Conservation (phyloP, 805 yeast genomes). For the Saccharomycopsis fermentans region DNA sequence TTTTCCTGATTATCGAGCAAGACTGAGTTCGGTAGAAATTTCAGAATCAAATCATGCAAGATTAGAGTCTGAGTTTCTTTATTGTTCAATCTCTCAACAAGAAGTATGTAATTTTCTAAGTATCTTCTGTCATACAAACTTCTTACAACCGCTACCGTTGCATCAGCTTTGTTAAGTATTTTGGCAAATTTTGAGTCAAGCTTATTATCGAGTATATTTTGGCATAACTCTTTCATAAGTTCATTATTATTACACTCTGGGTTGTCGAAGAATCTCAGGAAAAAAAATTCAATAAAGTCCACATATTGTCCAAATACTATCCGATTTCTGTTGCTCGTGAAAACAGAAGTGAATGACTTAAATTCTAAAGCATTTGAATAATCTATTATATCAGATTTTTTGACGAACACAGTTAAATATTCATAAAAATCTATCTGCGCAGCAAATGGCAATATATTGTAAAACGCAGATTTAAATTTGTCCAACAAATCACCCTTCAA, state of each 20-base stretch:
- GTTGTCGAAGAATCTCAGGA: neutral
- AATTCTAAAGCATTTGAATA: neutral
- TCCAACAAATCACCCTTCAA: constrained; percentile 4
- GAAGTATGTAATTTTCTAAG: neutral
- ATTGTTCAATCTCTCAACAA: neutral
- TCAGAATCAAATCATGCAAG: neutral
- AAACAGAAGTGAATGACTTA: neutral
- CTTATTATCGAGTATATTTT: neutral
- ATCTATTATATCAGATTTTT: neutral
- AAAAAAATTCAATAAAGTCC: neutral
- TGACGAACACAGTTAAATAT: neutral
- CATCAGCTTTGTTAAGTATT: neutral
- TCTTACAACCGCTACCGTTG: neutral
- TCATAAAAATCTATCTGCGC: neutral
- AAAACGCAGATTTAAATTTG: constrained; percentile 10
- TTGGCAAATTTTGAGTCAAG: neutral
- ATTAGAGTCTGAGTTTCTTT: neutral
- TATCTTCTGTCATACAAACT: neutral
- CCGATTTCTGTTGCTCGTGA: neutral
- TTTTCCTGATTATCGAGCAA: neutral
- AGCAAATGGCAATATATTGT: neutral
- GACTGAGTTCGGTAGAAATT: neutral
- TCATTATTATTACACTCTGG: neutral
- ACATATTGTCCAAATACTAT: neutral
- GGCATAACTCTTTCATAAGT: neutral